Evolutionary conservation across 106 monocot genomes (phyloP).

Genomic region (Gastrodia elata): DNA sequence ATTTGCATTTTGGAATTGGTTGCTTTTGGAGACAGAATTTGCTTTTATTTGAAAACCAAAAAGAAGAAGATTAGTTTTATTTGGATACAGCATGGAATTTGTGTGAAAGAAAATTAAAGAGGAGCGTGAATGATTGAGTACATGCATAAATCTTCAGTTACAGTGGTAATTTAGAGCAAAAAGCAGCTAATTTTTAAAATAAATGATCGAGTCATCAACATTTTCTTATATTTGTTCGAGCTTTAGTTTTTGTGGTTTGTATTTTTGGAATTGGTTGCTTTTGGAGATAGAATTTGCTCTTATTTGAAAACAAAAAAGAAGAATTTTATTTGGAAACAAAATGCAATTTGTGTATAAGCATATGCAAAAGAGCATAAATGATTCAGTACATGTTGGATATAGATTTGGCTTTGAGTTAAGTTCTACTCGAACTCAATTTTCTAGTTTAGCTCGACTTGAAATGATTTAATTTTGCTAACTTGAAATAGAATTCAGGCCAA

Average conservation of each 20-base stretch:
- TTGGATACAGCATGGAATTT: not conserved
- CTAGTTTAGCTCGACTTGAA: too few species aligned
- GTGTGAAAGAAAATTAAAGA: not conserved
- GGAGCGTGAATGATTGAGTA: not conserved
- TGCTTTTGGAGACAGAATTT: not conserved
- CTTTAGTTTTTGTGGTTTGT: not conserved
- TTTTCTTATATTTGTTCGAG: not conserved
- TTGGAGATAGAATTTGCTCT: not conserved
- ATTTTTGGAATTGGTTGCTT: not conserved
- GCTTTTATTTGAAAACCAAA: too few species aligned
- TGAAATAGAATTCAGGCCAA: too few species aligned
- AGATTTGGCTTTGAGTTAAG: too few species aligned
- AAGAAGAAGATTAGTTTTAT: too few species aligned
- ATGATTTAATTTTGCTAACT: too few species aligned
- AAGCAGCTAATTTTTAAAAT: too few species aligned
- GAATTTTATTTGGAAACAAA: not conserved
- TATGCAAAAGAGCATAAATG: not conserved
- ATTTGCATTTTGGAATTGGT: not conserved
- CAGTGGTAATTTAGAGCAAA: too few species aligned
- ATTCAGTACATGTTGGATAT: too few species aligned
- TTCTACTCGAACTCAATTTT: too few species aligned
- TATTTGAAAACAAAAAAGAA: not conserved
- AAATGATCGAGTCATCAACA: too few species aligned
- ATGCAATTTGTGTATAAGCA: not conserved
- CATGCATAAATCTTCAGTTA: too few species aligned